Evolutionary conservation across 2,329 filamentous ascomycete species (phyloP).

Genomic region (Exophiala sideris): DNA sequence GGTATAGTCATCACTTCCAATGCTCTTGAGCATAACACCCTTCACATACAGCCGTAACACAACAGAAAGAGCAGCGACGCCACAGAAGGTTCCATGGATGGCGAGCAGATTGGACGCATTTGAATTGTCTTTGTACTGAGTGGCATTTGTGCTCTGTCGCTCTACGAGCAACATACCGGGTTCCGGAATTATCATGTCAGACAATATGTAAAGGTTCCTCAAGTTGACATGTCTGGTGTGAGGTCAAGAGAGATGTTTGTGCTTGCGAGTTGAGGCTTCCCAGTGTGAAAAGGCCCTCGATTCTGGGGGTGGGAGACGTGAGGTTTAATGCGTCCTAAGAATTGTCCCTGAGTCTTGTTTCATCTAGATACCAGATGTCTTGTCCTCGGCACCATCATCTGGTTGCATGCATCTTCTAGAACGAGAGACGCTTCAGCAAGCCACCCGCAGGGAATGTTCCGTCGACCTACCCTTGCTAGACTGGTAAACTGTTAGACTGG

Average conservation of each 20-base stretch:
- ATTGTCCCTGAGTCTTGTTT: too few relatives aligned
- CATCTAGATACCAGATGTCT: too few relatives aligned
- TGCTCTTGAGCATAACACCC: conserved; percentile 44
- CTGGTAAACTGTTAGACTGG: too few relatives aligned
- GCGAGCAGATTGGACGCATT: conserved; percentile 40
- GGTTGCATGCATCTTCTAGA: too few relatives aligned
- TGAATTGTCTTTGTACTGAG: conserved; percentile 36
- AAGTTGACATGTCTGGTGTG: not conserved
- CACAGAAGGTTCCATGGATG: conserved; percentile 40
- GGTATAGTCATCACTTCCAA: conserved; percentile 50
- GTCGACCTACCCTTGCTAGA: too few relatives aligned
- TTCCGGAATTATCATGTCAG: conserved; percentile 11
- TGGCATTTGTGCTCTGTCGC: conserved; percentile 25
- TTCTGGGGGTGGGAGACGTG: not conserved
- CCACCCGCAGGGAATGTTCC: too few relatives aligned
- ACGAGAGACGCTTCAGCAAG: too few relatives aligned
- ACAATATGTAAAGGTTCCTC: not conserved
- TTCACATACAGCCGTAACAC: conserved; percentile 48
- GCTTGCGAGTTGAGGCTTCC: not conserved
- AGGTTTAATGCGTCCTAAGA: not conserved
- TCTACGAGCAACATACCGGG: conserved; percentile 12
- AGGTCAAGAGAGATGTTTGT: not conserved
- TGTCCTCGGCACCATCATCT: too few relatives aligned
- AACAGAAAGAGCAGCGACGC: conserved; percentile 39
- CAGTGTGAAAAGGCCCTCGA: too few relatives aligned